A percentile compares a stretch with the other conserved stretches of the same genome.
Conservation (phyloP, 1,284 basidiomycete species). For the Xanthoconium separans region DNA sequence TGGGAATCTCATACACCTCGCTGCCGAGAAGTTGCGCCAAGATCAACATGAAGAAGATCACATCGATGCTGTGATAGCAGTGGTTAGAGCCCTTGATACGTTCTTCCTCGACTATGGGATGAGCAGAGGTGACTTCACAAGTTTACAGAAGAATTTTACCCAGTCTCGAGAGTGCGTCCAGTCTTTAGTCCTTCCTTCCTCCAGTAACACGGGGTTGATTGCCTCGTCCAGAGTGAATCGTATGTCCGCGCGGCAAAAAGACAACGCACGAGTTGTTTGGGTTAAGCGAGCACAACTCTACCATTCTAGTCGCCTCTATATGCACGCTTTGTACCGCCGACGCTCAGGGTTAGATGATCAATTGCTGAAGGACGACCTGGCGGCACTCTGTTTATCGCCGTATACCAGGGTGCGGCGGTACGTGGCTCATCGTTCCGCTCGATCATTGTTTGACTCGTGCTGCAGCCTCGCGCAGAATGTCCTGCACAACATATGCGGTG, state of each 20-base stretch:
- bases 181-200: neutral
- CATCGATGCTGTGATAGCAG: slow-evolving; percentile 81
- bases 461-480: slow-evolving; percentile 73
- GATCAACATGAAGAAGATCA: slow-evolving; percentile 76
- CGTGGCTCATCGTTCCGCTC: slow-evolving; percentile 13
- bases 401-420: slow-evolving; percentile 80
- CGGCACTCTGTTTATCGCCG: slow-evolving; percentile 83
- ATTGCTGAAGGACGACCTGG: slow-evolving; percentile 69
- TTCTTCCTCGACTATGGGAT: slow-evolving; percentile 76
- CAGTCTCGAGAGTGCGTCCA: slow-evolving; percentile 65
- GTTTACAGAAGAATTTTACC: slow-evolving; percentile 66
- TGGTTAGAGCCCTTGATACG: slow-evolving; percentile 71
- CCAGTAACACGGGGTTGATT: neutral
- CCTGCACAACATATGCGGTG: slow-evolving; percentile 65
- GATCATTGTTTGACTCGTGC: slow-evolving; percentile 2
- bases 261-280: slow-evolving; percentile 74
- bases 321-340: slow-evolving; percentile 79
- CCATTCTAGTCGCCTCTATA: slow-evolving; percentile 68
- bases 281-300: slow-evolving; percentile 80
- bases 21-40: slow-evolving; percentile 64
- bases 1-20: slow-evolving; percentile 69
- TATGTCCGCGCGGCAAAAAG: slow-evolving; percentile 69
- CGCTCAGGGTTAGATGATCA: slow-evolving; percentile 81
- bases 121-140: slow-evolving; percentile 55
- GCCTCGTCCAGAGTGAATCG: slow-evolving; percentile 53